Evolutionary conservation across 768 basidiomycete genomes (phyloP).

Genomic region (Tulasnella sp.): DNA sequence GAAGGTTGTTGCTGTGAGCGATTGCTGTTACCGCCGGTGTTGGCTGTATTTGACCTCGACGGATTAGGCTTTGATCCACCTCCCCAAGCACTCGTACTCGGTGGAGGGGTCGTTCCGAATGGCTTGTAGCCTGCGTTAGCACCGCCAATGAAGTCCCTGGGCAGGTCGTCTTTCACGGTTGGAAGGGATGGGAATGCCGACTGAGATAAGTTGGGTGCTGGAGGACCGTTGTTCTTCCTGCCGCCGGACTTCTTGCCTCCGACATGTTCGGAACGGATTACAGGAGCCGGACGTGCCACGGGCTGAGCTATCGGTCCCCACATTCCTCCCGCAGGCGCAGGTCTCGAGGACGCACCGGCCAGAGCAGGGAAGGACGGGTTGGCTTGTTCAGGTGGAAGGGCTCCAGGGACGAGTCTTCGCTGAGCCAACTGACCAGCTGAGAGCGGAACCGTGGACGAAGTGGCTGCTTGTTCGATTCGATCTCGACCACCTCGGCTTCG

Average conservation of each 20-base stretch:
- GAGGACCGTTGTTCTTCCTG: neutral
- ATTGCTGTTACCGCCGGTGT: neutral
- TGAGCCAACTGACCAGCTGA: conserved; percentile 41
- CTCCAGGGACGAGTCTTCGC: conserved; percentile 35
- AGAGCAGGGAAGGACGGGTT: conserved; percentile 16
- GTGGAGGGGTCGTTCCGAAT: neutral
- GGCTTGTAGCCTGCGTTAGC: neutral
- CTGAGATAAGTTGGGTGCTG: conserved; percentile 28
- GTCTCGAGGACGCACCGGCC: neutral
- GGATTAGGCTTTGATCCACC: neutral
- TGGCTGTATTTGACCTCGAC: neutral
- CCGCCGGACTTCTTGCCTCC: conserved; percentile 38
- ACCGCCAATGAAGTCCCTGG: conserved; percentile 7
- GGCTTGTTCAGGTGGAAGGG: conserved; percentile 8
- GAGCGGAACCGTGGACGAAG: conserved; percentile 40
- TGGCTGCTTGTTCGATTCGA: conserved; percentile 79
- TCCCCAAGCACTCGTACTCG: neutral
- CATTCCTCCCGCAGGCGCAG: conserved; percentile 43
- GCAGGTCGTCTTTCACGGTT: conserved; percentile 38
- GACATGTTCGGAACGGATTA: conserved; percentile 39
- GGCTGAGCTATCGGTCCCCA: neutral
- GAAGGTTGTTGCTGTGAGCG: conserved; percentile 18
- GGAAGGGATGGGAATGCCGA: conserved; percentile 68
- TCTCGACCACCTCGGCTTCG: conserved; percentile 71
- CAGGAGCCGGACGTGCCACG: neutral